phyloP scores from a whole-genome alignment of 441 rosid species.

The Adansonia rubrostipa region DNA sequence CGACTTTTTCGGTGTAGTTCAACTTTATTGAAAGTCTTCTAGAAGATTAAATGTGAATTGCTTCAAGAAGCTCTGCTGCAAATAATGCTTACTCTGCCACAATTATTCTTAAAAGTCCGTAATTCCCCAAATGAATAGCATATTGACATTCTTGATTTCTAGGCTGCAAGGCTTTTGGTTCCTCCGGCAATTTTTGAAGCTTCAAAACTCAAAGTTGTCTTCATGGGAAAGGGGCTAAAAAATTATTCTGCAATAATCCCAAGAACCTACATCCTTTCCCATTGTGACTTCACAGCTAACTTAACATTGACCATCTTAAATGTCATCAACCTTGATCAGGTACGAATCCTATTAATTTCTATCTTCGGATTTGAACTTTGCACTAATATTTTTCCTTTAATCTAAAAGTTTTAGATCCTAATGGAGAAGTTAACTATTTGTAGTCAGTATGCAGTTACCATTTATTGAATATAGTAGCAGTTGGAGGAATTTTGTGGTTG shows the following conservation, averaged over 20 bases:
- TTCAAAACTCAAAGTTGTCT: constrained; percentile 77
- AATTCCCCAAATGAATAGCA: neutral
- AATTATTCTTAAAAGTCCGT: constrained; percentile 11
- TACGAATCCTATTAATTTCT: constrained; percentile 25
- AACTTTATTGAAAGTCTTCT: neutral
- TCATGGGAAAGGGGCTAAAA: constrained; percentile 44
- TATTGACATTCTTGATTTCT: constrained; percentile 19
- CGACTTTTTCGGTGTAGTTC: neutral
- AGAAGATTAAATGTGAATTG: neutral
- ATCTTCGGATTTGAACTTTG: neutral
- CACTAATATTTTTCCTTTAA: neutral
- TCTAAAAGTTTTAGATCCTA: neutral
- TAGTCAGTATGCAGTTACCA: neutral
- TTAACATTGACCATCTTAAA: constrained; percentile 77
- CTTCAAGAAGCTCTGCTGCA: neutral
- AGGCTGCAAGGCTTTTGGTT: constrained; percentile 79
- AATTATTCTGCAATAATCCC: constrained; percentile 56
- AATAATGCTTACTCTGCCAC: neutral
- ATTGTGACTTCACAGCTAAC: constrained; percentile 88
- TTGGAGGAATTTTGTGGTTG: neutral
- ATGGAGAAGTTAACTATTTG: neutral
- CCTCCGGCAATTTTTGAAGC: constrained; percentile 82
- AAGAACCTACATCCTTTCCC: constrained; percentile 79
- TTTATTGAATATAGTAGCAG: neutral
- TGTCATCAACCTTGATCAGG: constrained; percentile 79